phyloP scores from a whole-genome alignment of 2,329 filamentous ascomycete genomes.

The Ilyonectria robusta region DNA sequence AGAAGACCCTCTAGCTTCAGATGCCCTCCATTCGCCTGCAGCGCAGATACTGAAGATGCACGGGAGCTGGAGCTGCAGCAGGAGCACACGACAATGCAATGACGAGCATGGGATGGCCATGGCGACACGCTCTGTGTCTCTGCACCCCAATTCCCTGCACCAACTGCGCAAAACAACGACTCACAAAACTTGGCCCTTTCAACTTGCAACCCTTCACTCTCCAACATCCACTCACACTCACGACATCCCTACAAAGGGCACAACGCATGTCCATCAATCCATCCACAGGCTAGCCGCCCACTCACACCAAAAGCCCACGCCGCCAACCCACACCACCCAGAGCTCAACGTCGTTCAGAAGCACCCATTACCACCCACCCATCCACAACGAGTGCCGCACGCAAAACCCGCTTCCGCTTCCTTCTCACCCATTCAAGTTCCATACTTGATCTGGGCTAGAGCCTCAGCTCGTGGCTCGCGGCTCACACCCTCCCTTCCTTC shows the following conservation, averaged over 20 bases:
- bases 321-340: slow-evolving; percentile 16
- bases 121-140: not conserved
- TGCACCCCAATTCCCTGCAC: not conserved
- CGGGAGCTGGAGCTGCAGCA: slow-evolving; percentile 18
- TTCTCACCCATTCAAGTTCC: slow-evolving; percentile 17
- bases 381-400: slow-evolving; percentile 14
- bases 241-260: not conserved
- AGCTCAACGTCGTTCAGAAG: slow-evolving; percentile 1
- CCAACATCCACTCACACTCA: slow-evolving; percentile 12
- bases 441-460: slow-evolving; percentile 20
- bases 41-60: slow-evolving; percentile 19
- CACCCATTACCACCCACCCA: slow-evolving; percentile 25
- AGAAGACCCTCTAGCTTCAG: slow-evolving; percentile 1
- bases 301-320: slow-evolving; percentile 19
- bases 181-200: not conserved
- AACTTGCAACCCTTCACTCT: not conserved
- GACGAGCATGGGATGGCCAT: slow-evolving; percentile 11
- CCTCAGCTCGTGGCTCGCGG: slow-evolving; percentile 28
- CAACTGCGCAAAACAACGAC: slow-evolving; percentile 1
- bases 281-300: slow-evolving; percentile 12
- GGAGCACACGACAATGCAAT: slow-evolving; percentile 16
- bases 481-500: slow-evolving; percentile 13
- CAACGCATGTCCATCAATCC: slow-evolving; percentile 5
- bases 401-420: slow-evolving; percentile 2
- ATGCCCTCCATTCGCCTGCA: slow-evolving; percentile 9